Percentiles rank a stretch among this genome's conserved stretches.
Evolutionary conservation across 2,329 filamentous ascomycete genomes (phyloP).

Genomic region (Neonectria faginata): DNA sequence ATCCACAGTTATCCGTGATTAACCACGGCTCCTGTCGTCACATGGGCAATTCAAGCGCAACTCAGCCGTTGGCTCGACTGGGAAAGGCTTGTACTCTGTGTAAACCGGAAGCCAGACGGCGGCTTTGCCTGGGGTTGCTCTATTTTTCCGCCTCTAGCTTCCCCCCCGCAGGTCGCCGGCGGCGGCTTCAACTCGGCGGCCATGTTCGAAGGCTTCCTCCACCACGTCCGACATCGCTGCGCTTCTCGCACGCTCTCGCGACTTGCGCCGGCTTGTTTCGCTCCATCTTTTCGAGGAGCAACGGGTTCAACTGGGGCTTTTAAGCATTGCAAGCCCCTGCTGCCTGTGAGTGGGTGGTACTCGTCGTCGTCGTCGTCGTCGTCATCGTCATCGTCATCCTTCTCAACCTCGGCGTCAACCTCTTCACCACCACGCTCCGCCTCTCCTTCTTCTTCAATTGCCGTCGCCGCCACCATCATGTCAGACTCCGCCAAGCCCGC

Average conservation of each 20-base stretch:
- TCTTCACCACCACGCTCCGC: conserved; percentile 25
- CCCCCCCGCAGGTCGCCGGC: background rate
- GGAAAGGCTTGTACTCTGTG: background rate
- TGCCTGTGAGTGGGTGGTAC: background rate
- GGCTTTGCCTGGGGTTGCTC: background rate
- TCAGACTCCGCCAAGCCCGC: conserved; percentile 49
- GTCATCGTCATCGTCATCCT: conserved; percentile 9
- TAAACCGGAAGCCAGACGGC: background rate
- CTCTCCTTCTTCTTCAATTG: conserved; percentile 4
- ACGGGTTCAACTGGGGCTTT: conserved; percentile 7
- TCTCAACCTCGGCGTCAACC: background rate
- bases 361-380: conserved; percentile 11
- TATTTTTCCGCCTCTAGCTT: background rate
- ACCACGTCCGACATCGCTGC: conserved; percentile 41
- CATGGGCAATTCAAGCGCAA: background rate
- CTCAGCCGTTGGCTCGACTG: background rate
- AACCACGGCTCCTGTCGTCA: conserved; percentile 12
- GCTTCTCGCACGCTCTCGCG: conserved; percentile 2
- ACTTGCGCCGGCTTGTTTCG: conserved; percentile 3
- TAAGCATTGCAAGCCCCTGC: background rate
- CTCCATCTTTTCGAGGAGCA: background rate
- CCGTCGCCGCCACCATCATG: conserved; percentile 35
- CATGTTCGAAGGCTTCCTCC: conserved; percentile 31
- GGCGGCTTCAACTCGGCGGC: conserved; percentile 5
- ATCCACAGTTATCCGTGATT: conserved; percentile 42